Evolutionary conservation across 352 stramenopile species (phyloP), one percentile per base, ranked within the genome.

Genomic region (Phytophthora fragariae): DNA sequence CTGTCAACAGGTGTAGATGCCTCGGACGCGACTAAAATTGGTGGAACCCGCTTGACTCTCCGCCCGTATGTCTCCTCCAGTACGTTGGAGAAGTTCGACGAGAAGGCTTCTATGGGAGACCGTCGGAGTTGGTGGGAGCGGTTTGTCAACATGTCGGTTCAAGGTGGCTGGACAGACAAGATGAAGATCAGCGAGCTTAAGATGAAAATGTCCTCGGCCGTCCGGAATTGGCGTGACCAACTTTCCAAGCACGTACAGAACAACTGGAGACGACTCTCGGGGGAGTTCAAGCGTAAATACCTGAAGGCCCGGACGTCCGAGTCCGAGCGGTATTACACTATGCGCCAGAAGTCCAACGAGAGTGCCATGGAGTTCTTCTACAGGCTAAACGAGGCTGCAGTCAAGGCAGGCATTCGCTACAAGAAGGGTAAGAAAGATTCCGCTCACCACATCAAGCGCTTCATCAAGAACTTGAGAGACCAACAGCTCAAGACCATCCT

Each of bases 321-420:
- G 19, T 12, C 57, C 0, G 37, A 63, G 7, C 10, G 37, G 1
- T 63, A 63, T 14, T 54, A 27, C 39, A 63, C 57, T 1, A 63
- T 63, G 57, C 54, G 27, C 11, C 57, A 63, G 37, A 63, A 63
- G 37, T 17, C 37, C 3, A 11, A 5, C 14, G 21, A 63, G n/a
- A 63, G 4, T 10, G 6, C 57, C 2, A 41, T 63, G 57, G 21
- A 63, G 19, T 63, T 54, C 17, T 53, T 63, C 37, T 54, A 63
- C 15, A 3, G 57, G 9, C 24, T 63, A 39, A 63, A 63, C 10
- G 57, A 63, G 10, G 39, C 57, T 24, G 24, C 19, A 2, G 24
- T 63, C 57, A 63, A 63, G 21, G 37, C 57, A 0, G 37, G 21
- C 1, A 10, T 63, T 9, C 14, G 24, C 3, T 60, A 31, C 10